phyloP scores from a whole-genome alignment of 805 yeast genomes.

The Kodamaea hsintzibuensis region DNA sequence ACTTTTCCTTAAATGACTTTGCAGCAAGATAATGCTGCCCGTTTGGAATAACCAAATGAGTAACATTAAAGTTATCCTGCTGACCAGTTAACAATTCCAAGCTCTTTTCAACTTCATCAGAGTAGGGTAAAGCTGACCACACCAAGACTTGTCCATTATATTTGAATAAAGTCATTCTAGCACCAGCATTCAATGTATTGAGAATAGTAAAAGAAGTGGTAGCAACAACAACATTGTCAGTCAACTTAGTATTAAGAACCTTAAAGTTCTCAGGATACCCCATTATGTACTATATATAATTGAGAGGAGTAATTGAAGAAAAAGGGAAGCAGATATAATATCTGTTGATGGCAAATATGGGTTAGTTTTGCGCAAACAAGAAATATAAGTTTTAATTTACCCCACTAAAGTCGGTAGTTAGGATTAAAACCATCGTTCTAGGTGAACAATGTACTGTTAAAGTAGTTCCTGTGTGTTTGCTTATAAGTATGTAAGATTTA shows the following conservation, averaged over 20 bases:
- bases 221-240: conserved; percentile 36
- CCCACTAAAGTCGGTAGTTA: too few species aligned
- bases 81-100: conserved; percentile 12
- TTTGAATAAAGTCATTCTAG: conserved; percentile 42
- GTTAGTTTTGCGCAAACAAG: too few species aligned
- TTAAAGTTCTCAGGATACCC: conserved; percentile 38
- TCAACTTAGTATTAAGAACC: conserved; percentile 29
- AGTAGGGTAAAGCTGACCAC: conserved; percentile 17
- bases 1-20: conserved; percentile 10
- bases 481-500: too few species aligned
- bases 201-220: conserved; percentile 36
- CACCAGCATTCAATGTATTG: conserved; percentile 37
- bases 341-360: too few species aligned
- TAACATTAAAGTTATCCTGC: conserved; percentile 9
- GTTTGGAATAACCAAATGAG: conserved; percentile 16
- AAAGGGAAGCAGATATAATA: neutral
- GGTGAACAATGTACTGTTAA: too few species aligned
- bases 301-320: neutral
- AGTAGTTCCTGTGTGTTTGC: neutral
- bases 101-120: conserved; percentile 13
- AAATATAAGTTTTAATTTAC: too few species aligned
- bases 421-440: too few species aligned
- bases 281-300: too few species aligned
- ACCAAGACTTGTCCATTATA: conserved; percentile 16
- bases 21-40: conserved; percentile 15